Base-by-base conservation (phyloP, 2,329 filamentous ascomycete species). In the Fusarium acutatum region DNA sequence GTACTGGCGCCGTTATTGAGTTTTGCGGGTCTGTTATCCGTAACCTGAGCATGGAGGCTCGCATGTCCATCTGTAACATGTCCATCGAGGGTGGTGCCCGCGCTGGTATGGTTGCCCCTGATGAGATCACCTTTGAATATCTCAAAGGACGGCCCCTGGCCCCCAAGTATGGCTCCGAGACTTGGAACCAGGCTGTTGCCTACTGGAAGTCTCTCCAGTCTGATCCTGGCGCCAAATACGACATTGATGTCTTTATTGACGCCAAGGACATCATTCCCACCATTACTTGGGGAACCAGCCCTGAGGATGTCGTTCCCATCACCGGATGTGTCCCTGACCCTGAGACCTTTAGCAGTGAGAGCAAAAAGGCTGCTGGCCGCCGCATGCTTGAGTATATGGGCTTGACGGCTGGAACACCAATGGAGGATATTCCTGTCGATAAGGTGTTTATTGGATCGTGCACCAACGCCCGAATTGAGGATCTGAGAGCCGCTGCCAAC, bases 61-160 rank as follows among this genome's bases (percentile, higher is more conserved):
- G 96, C 76, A 98, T 99, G 96, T 98, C 95, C 72, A 97, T 99
- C 82, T 98, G 96, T 87, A 99, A 99, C 87, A 98, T 98, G 96
- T 95, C 95, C 20, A 98, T 98, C 77, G 96, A 99, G 87, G 96
- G 89, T 76, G 96, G 96, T 83, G 96, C 96, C 53, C 90, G 96
- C 84, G 96, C 96, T 69, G 96, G 96, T 75, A 97, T 99, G 95
- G 92, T 99, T 67, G 96, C 96, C 15, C 96, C 96, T 10, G 96
- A 99, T 80, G 92, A 98, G 80, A 93, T 87, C 66, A 98, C 96
- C 34, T 97, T 97, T 78, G 94, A 97, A 75, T 99, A 98, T 81
- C 92, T 99, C 79, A 96, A 96, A 87, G 94, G 93, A 77, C 91
- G 92, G 72, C 96, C 96, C 43, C 86, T 99, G 75, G 95, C 96